phyloP scores from a whole-genome alignment of 306 rosid species.

The Leucaena leucocephala region DNA sequence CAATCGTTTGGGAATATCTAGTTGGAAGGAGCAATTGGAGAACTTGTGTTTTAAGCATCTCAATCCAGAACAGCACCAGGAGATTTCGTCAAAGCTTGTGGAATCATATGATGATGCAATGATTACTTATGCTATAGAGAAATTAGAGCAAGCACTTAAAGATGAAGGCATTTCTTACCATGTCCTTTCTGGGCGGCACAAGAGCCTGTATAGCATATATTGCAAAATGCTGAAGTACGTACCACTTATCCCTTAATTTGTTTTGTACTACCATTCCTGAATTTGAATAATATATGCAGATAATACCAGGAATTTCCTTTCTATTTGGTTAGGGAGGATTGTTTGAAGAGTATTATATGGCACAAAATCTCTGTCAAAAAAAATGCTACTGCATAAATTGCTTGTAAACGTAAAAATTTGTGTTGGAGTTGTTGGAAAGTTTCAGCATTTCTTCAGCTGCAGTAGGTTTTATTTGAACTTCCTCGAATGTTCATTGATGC shows the following conservation, averaged over 20 bases:
- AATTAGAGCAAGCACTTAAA: slow-evolving; percentile 71
- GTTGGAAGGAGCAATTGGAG: slow-evolving; percentile 92
- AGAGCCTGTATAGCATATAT: slow-evolving; percentile 87
- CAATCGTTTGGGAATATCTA: slow-evolving; percentile 87
- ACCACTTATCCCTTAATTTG: slow-evolving; percentile 27
- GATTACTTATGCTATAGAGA: slow-evolving; percentile 68
- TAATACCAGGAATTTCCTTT: background rate
- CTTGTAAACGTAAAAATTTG: background rate
- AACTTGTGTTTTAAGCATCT: slow-evolving; percentile 92
- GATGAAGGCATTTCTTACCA: slow-evolving; percentile 76
- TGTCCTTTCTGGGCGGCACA: slow-evolving; percentile 84
- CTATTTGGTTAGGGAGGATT: background rate
- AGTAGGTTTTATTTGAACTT: background rate
- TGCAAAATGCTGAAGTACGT: slow-evolving; percentile 89
- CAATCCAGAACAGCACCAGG: slow-evolving; percentile 67
- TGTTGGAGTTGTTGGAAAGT: background rate
- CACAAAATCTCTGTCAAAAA: background rate
- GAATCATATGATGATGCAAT: slow-evolving; percentile 81
- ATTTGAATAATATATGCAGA: background rate
- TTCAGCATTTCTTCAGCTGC: background rate
- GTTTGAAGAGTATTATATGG: background rate
- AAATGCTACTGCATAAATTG: background rate
- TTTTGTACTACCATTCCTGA: background rate
- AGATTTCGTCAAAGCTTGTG: slow-evolving; percentile 77
- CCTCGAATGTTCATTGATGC: slow-evolving; percentile 26